Base-by-base conservation (phyloP, 2,329 filamentous ascomycete species). In the Hypoxylon rubiginosum region DNA sequence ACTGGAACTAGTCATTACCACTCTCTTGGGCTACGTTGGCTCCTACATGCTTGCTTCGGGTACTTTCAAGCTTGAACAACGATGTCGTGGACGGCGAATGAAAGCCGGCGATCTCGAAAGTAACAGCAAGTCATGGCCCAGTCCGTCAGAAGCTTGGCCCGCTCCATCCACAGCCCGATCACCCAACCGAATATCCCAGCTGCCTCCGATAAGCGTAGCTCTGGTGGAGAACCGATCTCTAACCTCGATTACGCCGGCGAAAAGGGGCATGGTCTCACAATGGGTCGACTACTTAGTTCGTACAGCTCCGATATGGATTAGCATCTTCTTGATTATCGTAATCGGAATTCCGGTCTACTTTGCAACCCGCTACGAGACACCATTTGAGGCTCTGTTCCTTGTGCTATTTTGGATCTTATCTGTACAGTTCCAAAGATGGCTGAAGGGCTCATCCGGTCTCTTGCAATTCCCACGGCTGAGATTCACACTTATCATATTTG, bases 311-410 rank as follows among this genome's bases (percentile, higher is more conserved):
- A 39, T 75, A 52, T 77, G 73, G 75, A 71, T 75, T 10, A 71
- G 72, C 34, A 43, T 76, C 4, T 57, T 72, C 21, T 61, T 78
- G 1, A 54, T 77, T 26, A 32, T 64, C 2, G 34, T 39, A 10
- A 56, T 78, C 13, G 76, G 76, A 13, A 21, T 77, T 24, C 75
- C 76, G 7, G 54, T 74, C 2, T 76, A 72, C 54, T 58, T 72
- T 28, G 61, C 64, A 5, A 71, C 73, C 3, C 45, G 21, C 3
- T 74, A 75, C 63, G 66, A 71, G 28, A 69, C 73, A 53, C 75
- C 73, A 4, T 72, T 76, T 50, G 76, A 78, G 11, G 61, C 67
- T 2, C 66, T 77, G n/a, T 65, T 56, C 9, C 75, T 78, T 50
- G 48, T 62, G 10, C 62, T 76, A 3, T 67, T 78, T 36, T 78